These are phyloP conservation scores for Clonostachys chloroleuca DNA, from an alignment of 2,329 filamentous ascomycete species.

Conservation along the genomic window DNA sequence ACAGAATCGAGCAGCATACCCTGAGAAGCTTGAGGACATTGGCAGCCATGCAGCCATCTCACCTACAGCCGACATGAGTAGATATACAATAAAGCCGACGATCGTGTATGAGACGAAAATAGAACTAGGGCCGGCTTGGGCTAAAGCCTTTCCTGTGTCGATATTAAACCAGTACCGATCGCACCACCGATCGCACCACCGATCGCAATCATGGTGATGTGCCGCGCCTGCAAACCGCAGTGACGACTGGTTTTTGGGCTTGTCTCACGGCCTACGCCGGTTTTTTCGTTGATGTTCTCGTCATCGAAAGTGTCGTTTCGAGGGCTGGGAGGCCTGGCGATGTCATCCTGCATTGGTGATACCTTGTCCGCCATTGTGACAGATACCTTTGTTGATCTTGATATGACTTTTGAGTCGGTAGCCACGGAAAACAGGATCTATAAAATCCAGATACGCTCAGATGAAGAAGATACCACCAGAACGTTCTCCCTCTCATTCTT, in stretches of 20 bases:
- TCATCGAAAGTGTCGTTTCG: too few relatives aligned
- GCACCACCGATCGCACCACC: too few relatives aligned
- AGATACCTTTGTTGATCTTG: too few relatives aligned
- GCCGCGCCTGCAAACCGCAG: conserved; percentile 53
- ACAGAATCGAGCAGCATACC: conserved; percentile 15
- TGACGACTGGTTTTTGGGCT: conserved; percentile 40
- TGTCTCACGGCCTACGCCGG: conserved; percentile 45
- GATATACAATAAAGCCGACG: conserved; percentile 34
- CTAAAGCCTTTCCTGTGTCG: conserved; percentile 29
- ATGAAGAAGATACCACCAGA: too few relatives aligned
- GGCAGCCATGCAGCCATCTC: conserved; percentile 33
- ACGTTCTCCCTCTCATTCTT: too few relatives aligned
- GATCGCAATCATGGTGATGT: conserved; percentile 62
- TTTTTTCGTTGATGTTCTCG: conserved; percentile 14
- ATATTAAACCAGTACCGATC: conserved; percentile 21
- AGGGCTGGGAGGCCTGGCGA: too few relatives aligned
- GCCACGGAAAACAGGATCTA: too few relatives aligned
- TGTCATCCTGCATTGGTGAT: too few relatives aligned
- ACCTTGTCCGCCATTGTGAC: too few relatives aligned
- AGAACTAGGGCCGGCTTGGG: conserved; percentile 31
- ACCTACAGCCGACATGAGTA: conserved; percentile 35
- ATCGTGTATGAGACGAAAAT: conserved; percentile 31
- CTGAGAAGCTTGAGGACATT: conserved; percentile 31
- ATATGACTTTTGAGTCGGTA: too few relatives aligned
- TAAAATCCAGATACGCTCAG: too few relatives aligned